phyloP scores from a whole-genome alignment of 129 eudicot species.

The Artemisia tridentata region DNA sequence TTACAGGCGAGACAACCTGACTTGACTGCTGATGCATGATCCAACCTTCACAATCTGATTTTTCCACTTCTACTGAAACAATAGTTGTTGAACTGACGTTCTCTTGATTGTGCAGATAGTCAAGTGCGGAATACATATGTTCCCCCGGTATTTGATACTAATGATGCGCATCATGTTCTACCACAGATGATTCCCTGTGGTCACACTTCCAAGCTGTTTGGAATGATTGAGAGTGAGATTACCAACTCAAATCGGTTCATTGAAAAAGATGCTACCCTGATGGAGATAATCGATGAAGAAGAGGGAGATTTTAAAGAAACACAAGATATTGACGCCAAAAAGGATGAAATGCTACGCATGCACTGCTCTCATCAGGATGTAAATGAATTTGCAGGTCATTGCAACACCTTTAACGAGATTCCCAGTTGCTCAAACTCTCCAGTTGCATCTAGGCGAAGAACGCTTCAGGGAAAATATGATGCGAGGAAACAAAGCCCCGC shows the following conservation, averaged over 20 bases:
- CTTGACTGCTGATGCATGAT: too few species aligned
- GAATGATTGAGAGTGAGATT: constrained; percentile 63
- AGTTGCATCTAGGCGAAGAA: constrained; percentile 47
- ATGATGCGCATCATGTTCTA: constrained; percentile 60
- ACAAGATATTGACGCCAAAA: constrained; percentile 52
- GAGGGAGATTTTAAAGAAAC: constrained; percentile 22
- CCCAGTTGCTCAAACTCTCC: constrained; percentile 54
- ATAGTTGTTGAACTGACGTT: background rate
- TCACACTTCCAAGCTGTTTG: constrained; percentile 62
- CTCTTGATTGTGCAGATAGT: constrained; percentile 39
- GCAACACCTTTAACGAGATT: constrained; percentile 12
- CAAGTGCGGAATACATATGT: constrained; percentile 33
- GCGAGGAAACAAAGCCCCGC: too few species aligned
- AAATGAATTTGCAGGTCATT: constrained; percentile 25
- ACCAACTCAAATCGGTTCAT: constrained; percentile 47
- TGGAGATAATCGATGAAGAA: constrained; percentile 48
- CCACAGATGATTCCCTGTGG: constrained; percentile 62
- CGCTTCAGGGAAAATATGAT: constrained; percentile 41
- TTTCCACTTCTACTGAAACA: background rate
- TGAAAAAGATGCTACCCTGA: constrained; percentile 35
- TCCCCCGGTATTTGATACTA: constrained; percentile 61
- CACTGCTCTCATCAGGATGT: constrained; percentile 48
- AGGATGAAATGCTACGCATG: constrained; percentile 63
- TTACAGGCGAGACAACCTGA: too few species aligned
- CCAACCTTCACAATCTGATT: background rate